phyloP scores from a whole-genome alignment of 2,329 filamentous ascomycete species.

The Aspergillus viridinutans region DNA sequence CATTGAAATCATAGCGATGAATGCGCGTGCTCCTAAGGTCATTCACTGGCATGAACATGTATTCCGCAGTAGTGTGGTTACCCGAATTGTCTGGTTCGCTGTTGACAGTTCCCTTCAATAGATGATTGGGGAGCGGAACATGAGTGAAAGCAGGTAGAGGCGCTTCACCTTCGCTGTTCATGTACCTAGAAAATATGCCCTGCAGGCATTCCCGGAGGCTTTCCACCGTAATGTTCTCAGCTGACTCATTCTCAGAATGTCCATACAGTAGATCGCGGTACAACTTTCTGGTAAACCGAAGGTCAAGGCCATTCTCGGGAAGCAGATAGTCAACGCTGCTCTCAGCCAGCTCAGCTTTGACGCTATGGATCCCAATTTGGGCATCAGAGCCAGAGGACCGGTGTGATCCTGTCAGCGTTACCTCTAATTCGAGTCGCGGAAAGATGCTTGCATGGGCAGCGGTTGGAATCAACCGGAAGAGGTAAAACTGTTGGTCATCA shows the following conservation, averaged over 20 bases:
- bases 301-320: slow-evolving; percentile 35
- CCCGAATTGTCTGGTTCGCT: neutral
- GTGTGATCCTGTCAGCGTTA: slow-evolving; percentile 10
- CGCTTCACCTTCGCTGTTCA: slow-evolving; percentile 6
- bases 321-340: slow-evolving; percentile 36
- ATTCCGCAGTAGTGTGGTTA: slow-evolving; percentile 24
- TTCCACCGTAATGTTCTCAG: slow-evolving; percentile 12
- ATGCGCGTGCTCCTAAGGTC: slow-evolving; percentile 25
- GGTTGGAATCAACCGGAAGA: slow-evolving; percentile 33
- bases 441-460: slow-evolving; percentile 16
- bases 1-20: slow-evolving; percentile 30
- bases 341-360: slow-evolving; percentile 27
- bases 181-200: slow-evolving; percentile 14
- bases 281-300: slow-evolving; percentile 36
- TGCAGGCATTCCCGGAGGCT: slow-evolving; percentile 20
- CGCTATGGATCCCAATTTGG: slow-evolving; percentile 22
- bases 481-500: slow-evolving; percentile 17
- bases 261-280: slow-evolving; percentile 25
- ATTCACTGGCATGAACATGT: slow-evolving; percentile 32
- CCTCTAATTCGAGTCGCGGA: slow-evolving; percentile 34
- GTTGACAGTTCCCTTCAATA: slow-evolving; percentile 9
- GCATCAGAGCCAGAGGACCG: slow-evolving; percentile 1
- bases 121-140: slow-evolving; percentile 25
- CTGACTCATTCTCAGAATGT: slow-evolving; percentile 1
- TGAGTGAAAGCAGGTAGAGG: slow-evolving; percentile 30